These are phyloP conservation scores for Coemansia sp. DNA, from an alignment of 192 early-diverging fungal genomes.

Conservation along the genomic window DNA sequence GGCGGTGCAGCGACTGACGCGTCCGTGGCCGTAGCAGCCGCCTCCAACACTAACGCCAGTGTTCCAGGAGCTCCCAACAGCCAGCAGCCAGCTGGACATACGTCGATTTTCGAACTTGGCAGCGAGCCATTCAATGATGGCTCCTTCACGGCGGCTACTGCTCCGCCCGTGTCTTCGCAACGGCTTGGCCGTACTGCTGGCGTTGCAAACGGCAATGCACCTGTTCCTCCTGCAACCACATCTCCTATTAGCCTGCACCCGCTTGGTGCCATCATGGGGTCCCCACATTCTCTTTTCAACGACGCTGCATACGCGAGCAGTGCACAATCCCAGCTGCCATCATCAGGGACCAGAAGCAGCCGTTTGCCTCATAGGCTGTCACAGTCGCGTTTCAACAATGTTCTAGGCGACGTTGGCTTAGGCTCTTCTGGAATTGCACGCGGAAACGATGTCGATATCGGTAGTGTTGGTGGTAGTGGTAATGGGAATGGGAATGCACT, in stretches of 20 bases:
- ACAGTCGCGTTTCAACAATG: constrained; percentile 42
- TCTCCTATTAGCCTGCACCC: constrained; percentile 44
- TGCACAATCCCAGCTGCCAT: constrained; percentile 3
- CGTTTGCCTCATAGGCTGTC: constrained; percentile 27
- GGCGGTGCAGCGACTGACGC: constrained; percentile 5
- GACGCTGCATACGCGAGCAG: constrained; percentile 31
- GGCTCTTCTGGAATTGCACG: constrained; percentile 19
- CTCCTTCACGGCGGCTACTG: neutral
- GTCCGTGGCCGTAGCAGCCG: constrained; percentile 1
- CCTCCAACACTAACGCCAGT: neutral
- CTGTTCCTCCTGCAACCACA: constrained; percentile 21
- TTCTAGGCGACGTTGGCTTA: constrained; percentile 27
- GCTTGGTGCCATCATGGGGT: constrained; percentile 49
- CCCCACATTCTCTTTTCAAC: constrained; percentile 38
- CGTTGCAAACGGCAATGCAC: constrained; percentile 3
- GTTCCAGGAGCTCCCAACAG: neutral
- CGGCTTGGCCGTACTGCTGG: constrained; percentile 27
- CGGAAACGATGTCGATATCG: constrained; percentile 8
- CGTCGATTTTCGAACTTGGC: constrained; percentile 53
- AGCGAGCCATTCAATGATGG: constrained; percentile 45
- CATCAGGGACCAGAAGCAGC: neutral
- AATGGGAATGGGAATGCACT: constrained; percentile 5
- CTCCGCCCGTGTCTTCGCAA: constrained; percentile 7
- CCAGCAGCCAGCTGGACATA: constrained; percentile 21
- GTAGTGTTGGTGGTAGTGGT: constrained; percentile 3